Evolutionary conservation across 352 stramenopile genomes (phyloP).

Genomic region (Globisporangium cylindrosporum): DNA sequence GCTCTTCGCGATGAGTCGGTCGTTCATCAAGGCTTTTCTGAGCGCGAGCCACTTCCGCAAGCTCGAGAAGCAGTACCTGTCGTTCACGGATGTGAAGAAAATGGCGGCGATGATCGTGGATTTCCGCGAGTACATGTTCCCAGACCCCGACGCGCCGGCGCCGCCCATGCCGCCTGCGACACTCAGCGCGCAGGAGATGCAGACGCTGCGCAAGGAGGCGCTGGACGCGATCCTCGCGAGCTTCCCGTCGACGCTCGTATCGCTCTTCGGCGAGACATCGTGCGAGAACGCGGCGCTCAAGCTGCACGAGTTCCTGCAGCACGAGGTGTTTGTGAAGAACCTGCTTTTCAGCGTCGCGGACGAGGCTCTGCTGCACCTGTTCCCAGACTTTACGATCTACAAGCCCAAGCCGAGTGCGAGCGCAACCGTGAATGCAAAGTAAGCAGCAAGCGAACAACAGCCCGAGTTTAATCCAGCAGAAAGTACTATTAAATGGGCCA

Average conservation of each 20-base stretch:
- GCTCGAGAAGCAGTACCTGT: constrained; percentile 79
- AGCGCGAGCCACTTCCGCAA: constrained; percentile 77
- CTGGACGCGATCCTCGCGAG: constrained; percentile 70
- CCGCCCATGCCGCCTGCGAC: constrained; percentile 10
- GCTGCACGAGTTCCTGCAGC: constrained; percentile 84
- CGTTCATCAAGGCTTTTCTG: constrained; percentile 79
- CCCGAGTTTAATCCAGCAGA: constrained; percentile 3
- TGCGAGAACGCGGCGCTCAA: constrained; percentile 77
- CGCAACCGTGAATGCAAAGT: not conserved
- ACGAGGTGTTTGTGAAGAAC: constrained; percentile 88
- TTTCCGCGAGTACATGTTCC: constrained; percentile 66
- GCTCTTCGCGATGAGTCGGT: constrained; percentile 82
- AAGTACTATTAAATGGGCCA: constrained; percentile 11
- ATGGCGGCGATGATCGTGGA: constrained; percentile 50
- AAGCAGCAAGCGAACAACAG: not conserved
- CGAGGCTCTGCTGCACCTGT: constrained; percentile 74
- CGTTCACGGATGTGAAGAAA: constrained; percentile 71
- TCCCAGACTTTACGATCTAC: constrained; percentile 58
- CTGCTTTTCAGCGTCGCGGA: constrained; percentile 77
- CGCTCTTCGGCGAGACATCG: constrained; percentile 74
- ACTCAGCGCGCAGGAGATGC: constrained; percentile 39
- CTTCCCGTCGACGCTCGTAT: constrained; percentile 68
- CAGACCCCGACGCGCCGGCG: constrained; percentile 22
- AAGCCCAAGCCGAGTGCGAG: constrained; percentile 32
- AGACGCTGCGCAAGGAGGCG: constrained; percentile 51